These are phyloP conservation scores for Trichosporon inkin DNA, from an alignment of 1,284 basidiomycete species.

Conservation along the genomic window DNA sequence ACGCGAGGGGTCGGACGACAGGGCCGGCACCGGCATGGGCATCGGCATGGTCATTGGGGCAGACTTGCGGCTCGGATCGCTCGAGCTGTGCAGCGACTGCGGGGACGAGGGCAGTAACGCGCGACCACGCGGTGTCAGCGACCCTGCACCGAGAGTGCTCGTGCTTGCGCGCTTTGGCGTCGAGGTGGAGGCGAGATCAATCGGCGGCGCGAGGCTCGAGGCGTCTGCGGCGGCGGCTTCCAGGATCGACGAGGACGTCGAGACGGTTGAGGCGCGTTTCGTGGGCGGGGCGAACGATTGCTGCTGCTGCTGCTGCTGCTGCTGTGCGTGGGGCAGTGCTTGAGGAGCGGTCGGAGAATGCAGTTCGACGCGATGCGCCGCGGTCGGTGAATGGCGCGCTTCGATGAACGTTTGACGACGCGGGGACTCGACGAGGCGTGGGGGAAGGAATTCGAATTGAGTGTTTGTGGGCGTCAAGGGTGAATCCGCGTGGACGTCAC, in stretches of 20 bases:
- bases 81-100: background rate
- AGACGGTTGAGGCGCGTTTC: background rate
- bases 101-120: background rate
- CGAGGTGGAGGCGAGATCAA: background rate
- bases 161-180: background rate
- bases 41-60: slow-evolving; percentile 3
- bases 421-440: slow-evolving; percentile 32
- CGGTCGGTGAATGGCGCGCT: slow-evolving; percentile 13
- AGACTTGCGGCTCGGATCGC: slow-evolving; percentile 2
- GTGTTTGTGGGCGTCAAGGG: slow-evolving; percentile 16
- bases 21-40: slow-evolving; percentile 11
- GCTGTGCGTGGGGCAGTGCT: background rate
- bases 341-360: background rate
- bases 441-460: slow-evolving; percentile 20
- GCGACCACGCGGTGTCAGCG: background rate
- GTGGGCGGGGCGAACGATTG: background rate
- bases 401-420: slow-evolving; percentile 38
- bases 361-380: background rate
- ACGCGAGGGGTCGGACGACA: slow-evolving; percentile 2
- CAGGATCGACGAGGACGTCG: background rate
- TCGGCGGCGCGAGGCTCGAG: slow-evolving; percentile 5
- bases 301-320: slow-evolving; percentile 1
- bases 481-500: slow-evolving; percentile 12
- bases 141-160: background rate
- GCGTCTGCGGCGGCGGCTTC: slow-evolving; percentile 2